Percentiles rank a stretch among this genome's conserved stretches.
Conservation (phyloP, 129 eudicot species). For the Daucus carota region DH1_v3.0 NC_030383.2:54646001-54646500, state of each 20-base stretch:
- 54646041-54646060: slow-evolving; percentile 55
- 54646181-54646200: not conserved
- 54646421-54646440: not conserved
- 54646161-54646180: not conserved
- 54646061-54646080: slow-evolving; percentile 65
- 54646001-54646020: slow-evolving; percentile 65
- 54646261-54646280: not conserved
- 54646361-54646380: not conserved
- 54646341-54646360: not conserved
- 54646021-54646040: slow-evolving; percentile 57
- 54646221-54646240: not conserved
- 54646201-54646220: not conserved
- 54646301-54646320: not conserved
- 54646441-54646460: not conserved
- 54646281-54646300: not conserved
- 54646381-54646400: not conserved
- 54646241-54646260: not conserved
- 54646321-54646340: not conserved
- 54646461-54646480: not conserved
- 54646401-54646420: not conserved
- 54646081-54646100: slow-evolving; percentile 67
- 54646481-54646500: not conserved
- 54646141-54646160: slow-evolving; percentile 94
- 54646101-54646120: slow-evolving; percentile 90
- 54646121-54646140: slow-evolving; percentile 96